These are phyloP conservation scores for Globisporangium polare DNA, from an alignment of 352 stramenopile genomes.

Conservation along the genomic window DNA sequence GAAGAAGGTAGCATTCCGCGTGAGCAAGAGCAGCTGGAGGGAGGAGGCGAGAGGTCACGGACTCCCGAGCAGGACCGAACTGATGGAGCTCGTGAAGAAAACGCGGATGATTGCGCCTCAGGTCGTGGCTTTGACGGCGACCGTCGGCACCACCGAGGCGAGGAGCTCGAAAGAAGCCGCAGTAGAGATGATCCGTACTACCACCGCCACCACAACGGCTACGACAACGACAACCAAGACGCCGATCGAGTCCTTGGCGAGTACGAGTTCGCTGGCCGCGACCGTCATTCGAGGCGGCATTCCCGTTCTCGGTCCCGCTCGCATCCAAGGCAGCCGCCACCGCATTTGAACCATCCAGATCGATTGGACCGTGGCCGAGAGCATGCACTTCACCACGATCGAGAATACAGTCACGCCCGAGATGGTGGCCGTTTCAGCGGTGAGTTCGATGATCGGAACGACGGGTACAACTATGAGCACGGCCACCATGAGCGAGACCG, in stretches of 20 bases:
- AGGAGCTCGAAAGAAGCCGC: not conserved
- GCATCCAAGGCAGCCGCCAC: not conserved
- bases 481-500: constrained; percentile 1
- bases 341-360: not conserved
- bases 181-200: not conserved
- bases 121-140: constrained; percentile 1
- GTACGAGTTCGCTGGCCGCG: not conserved
- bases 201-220: not conserved
- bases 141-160: not conserved
- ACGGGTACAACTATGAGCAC: not conserved
- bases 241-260: not conserved
- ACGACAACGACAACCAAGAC: not conserved
- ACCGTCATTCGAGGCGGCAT: constrained; percentile 1
- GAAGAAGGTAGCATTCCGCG: not conserved
- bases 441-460: constrained; percentile 3
- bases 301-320: constrained; percentile 7
- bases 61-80: not conserved
- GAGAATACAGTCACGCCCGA: not conserved
- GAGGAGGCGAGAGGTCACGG: not conserved
- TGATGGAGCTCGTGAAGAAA: not conserved
- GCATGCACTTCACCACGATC: not conserved
- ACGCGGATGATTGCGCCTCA: not conserved
- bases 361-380: not conserved
- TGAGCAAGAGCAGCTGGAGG: not conserved
- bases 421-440: not conserved